Base-by-base conservation (phyloP, 1,284 basidiomycete genomes). In the Cerioporus squamosus region DNA sequence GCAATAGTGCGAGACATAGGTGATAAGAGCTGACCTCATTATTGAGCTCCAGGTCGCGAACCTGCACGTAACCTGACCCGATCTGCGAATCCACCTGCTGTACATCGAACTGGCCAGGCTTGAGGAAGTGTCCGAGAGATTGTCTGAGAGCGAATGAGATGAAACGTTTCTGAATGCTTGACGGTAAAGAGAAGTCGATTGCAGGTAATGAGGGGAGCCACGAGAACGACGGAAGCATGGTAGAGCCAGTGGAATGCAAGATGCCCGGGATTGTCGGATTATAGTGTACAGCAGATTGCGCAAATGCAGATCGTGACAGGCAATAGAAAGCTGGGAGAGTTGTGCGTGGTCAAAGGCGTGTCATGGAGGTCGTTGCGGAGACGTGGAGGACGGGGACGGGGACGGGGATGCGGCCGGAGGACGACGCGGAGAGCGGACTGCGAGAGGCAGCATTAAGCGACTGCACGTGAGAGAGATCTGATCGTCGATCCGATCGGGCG, bases 31-130 rank as follows among this genome's bases (percentile, higher is more conserved):
- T 73, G 68, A 91, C 95, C 68, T 87, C 78, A 46, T 82, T 80
- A 70, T 95, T 86, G 43, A 98, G 76, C 72, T 94, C 87, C 45
- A 98, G 78, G 65, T 94, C 86, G 62, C 89, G 88, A 29, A 98
- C 82, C 74, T 95, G 92, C 15, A 98, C 86, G 69, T 85, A 88
- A 15, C 96, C 96, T 45, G 88, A 91, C 8, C 92, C 90, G 66
- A 98, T 90, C 73, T 97, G 94, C 23, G 94, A 93, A 68, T 97
- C 94, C 68, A 98, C 90, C 73, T 95, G 87, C 57, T 90, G 84
- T 50, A 86, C 80, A 74, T 97, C 93, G 58, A 98, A 84, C 67
- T 95, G 93, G 12, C 93, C 94, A 23, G 91, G 91, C 68, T 90
- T 89, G 62, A 98, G 82, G 62, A 97, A 83, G 68, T 91, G 90